Evolutionary conservation across 768 basidiomycete species (phyloP), one percentile per base, ranked within the genome.

Genomic region (Kwoniella dejecticola): DNA sequence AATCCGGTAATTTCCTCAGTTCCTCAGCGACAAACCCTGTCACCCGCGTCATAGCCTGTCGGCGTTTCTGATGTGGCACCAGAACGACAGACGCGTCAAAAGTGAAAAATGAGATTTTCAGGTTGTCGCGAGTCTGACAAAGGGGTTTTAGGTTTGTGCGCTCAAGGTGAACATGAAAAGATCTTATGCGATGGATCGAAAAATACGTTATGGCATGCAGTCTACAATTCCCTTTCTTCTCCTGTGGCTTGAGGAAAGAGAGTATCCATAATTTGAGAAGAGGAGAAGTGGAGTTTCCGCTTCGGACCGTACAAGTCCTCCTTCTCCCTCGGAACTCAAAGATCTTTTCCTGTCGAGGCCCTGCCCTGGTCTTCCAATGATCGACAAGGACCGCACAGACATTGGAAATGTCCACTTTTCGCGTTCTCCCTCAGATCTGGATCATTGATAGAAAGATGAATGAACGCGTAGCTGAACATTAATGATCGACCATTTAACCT

Each of bases 131-230:
- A 15, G 15, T 13, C 23, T 11, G 29, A 36, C 26, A 41, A 52
- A 36, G 33, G n/a, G n/a, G n/a, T n/a, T n/a, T n/a, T n/a, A n/a
- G 19, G 33, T 49, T 50, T 33, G 27, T 44, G 10, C 29, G 33
- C 23, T 48, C 41, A 23, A 24, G 24, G 56, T 52, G 58, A 60
- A 60, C 58, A 60, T 60, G 24, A 27, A 60, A 60, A 60, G 29
- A 30, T 55, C 27, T 27, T 55, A 55, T 44, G 40, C 13, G 53
- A 55, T 53, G 30, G 50, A n/a, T n/a, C n/a, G n/a, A n/a, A n/a
- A n/a, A n/a, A 52, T 45, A n/a, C 17, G 23, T 45, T 24, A 48
- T 50, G n/a, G n/a, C n/a, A n/a, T n/a, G n/a, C n/a, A n/a, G n/a
- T n/a, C n/a, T n/a, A n/a, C n/a, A n/a, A n/a, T n/a, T n/a, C n/a